Base-by-base conservation (phyloP, 2,329 filamentous ascomycete genomes). In the Ophiocordyceps robertsii region DNA sequence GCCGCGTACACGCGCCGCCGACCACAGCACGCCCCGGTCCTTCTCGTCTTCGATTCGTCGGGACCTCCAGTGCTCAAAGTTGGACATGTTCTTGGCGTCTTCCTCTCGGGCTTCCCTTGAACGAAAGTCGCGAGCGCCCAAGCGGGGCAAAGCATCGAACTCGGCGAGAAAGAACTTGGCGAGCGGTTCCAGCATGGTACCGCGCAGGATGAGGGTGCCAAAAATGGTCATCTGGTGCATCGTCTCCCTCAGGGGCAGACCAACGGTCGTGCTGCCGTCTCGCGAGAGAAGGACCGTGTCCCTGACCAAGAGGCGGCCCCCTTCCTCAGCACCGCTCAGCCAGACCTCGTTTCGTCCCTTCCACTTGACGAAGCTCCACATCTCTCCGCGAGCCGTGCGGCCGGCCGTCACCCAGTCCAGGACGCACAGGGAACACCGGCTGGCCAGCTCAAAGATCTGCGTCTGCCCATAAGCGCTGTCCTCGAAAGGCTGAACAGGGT, bases 321-420 rank as follows among this genome's bases (percentile, higher is more conserved):
- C 56, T 17, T 55, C 48, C 2, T 52, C 52, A 46, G 56, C 47
- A 3, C 58, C 53, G 2, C 53, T 47, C 35, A 65, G 57, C 79
- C 83, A 90, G n/a, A 96, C 73, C 63, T 98, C 92, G 56, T 95
- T 96, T 49, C 84, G 74, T 10, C 87, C 88, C 45, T 70, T 76
- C 78, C 92, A 96, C 47, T 72, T 73, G 44, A 73, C 67, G 46
- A 95, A 80, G 51, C 80, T 81, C 92, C 92, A 98, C 48, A 86
- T 73, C 63, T 98, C 92, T 21, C 88, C 89, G 38, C 84, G 76
- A 5, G 92, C 89, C 5, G 72, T 77, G 16, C 92, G 77, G 8
- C 92, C 92, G 55, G 90, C 84, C 2, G 81, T 93, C 7, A 96
- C 88, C 92, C 92, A 98, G 61, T 98, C 92, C 38, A 95, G 67